Evolutionary conservation across 768 basidiomycete genomes (phyloP), one percentile per base, ranked within the genome.

Genomic region (Agaricus sinodeliciosus): DNA sequence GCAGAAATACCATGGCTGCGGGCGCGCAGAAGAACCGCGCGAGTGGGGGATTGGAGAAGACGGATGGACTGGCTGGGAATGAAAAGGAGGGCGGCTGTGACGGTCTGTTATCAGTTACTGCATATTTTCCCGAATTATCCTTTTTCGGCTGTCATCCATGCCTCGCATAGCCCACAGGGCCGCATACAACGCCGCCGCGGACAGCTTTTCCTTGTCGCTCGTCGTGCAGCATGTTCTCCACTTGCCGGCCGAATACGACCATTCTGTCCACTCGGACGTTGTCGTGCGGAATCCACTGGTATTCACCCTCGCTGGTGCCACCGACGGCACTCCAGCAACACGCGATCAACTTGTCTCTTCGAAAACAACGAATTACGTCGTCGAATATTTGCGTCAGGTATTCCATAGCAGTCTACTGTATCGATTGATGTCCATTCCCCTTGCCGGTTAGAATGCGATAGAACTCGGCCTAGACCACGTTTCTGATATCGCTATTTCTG

Each of bases 401-500:
- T 39, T 45, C 57, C 51, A 12, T n/a, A 42, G 31, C 46, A 48
- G 36, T 36, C 37, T 9, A 47, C 43, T 27, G 54, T 42, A 34
- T 34, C 35, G 4, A 16, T 40, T 54, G 45, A 54, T 45, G 27
- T 45, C 31, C 40, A 46, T 51, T 45, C 44, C 43, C 40, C 48
- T 22, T 54, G 48, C 52, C 59, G 16, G 22, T 37, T 53, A 90
- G 87, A 88, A 90, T 63, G 69, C 79, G 16, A 57, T 61, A 37
- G 72, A 73, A 54, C 74, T 89, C 9, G 84, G 81, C 35, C 66
- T 89, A 48, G 74, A 74, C 54, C 71, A 68, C 44, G 68, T 87
- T 37, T 85, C 85, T n/a, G n/a, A 48, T 41, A 48, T 54, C 9
- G 16, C 19, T 13, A 22, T 26, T 39, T 40, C 31, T 45, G 41